Percentiles rank a stretch among this genome's conserved stretches.
Evolutionary conservation across 2,329 filamentous ascomycete genomes (phyloP).

Genomic region (Cryphonectria nitschkei): DNA sequence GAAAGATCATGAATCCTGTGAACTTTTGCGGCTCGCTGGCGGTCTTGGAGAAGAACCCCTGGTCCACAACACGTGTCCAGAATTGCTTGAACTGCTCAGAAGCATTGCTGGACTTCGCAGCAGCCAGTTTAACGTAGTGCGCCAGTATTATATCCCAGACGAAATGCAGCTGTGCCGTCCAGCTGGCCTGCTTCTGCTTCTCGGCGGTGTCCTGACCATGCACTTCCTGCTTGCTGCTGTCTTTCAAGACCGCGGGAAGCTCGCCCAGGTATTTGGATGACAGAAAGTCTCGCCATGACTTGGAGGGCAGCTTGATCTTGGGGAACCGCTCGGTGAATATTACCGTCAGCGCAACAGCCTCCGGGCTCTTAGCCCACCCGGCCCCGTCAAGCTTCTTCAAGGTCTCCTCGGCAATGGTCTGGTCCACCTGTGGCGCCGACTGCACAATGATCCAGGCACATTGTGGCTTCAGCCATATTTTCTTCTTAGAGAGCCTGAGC

Average conservation of each 20-base stretch:
- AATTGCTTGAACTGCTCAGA: constrained; percentile 70
- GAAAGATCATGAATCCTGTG: constrained; percentile 87
- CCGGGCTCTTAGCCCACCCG: constrained; percentile 77
- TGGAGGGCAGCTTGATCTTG: constrained; percentile 64
- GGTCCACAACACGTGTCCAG: constrained; percentile 86
- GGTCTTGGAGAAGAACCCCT: constrained; percentile 79
- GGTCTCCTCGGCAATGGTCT: constrained; percentile 62
- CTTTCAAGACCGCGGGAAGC: constrained; percentile 79
- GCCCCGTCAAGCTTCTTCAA: constrained; percentile 65
- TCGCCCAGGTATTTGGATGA: constrained; percentile 67
- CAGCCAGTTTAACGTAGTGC: constrained; percentile 47
- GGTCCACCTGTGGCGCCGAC: constrained; percentile 65
- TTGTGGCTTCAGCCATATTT: constrained; percentile 87
- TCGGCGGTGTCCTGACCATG: constrained; percentile 43
- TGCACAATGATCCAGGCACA: constrained; percentile 83
- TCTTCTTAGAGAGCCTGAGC: constrained; percentile 75
- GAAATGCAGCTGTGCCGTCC: constrained; percentile 82
- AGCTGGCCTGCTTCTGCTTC: constrained; percentile 60
- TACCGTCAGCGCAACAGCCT: constrained; percentile 90
- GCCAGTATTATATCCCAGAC: constrained; percentile 82
- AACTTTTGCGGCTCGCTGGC: constrained; percentile 89
- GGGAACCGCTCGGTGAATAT: constrained; percentile 67
- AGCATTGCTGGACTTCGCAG: constrained; percentile 38
- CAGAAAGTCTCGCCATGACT: constrained; percentile 80
- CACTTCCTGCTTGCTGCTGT: constrained; percentile 62